phyloP scores from a whole-genome alignment of 2,329 filamentous ascomycete species.

The Drechslerella coelobrocha region DNA sequence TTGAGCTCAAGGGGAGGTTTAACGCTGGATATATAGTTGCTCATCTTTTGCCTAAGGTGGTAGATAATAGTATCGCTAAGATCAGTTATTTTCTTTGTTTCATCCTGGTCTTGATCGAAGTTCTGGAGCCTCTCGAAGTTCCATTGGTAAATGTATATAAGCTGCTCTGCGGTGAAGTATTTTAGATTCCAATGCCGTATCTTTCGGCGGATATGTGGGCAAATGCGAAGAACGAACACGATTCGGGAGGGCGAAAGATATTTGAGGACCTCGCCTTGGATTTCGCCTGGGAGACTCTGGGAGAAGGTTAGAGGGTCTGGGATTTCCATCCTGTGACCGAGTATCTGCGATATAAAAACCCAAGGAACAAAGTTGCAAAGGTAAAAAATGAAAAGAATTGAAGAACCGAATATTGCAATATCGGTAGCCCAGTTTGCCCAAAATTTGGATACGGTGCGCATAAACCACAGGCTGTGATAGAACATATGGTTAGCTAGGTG shows the following conservation, averaged over 20 bases:
- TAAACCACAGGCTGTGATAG: too few relatives aligned
- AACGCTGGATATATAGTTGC: background rate
- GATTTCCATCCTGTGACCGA: background rate
- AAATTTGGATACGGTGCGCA: too few relatives aligned
- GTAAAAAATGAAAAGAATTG: too few relatives aligned
- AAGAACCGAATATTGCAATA: too few relatives aligned
- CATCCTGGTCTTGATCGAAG: background rate
- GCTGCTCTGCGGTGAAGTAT: slow-evolving; percentile 2
- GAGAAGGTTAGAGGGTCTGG: background rate
- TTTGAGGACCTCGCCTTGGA: slow-evolving; percentile 9
- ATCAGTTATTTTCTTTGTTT: background rate
- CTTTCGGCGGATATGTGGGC: background rate
- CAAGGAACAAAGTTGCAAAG: too few relatives aligned
- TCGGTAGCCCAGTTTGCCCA: too few relatives aligned
- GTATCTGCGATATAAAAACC: too few relatives aligned
- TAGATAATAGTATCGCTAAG: slow-evolving; percentile 8
- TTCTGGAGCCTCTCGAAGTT: background rate
- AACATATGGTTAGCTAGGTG: background rate
- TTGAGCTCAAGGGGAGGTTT: background rate
- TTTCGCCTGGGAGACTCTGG: background rate
- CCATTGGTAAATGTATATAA: slow-evolving; percentile 11
- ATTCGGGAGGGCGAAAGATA: slow-evolving; percentile 1
- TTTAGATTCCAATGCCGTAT: background rate
- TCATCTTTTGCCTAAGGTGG: background rate
- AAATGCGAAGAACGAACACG: background rate